phyloP scores from a whole-genome alignment of 768 basidiomycete species.

The Hemileccinum rubropunctum region DNA sequence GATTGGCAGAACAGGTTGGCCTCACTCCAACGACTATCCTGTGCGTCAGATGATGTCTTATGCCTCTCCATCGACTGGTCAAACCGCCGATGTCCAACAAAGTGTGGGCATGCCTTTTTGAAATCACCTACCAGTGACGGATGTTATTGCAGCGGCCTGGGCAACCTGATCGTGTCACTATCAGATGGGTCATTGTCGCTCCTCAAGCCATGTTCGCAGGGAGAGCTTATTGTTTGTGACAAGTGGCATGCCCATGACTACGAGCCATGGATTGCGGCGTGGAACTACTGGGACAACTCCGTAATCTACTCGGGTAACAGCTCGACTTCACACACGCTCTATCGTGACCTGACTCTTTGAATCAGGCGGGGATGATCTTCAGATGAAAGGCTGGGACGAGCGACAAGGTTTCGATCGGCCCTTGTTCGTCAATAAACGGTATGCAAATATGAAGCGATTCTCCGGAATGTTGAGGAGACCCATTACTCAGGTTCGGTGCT shows the following conservation, averaged over 20 bases:
- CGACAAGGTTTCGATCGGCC: slow-evolving; percentile 60
- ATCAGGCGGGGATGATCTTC: slow-evolving; percentile 89
- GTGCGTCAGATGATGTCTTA: slow-evolving; percentile 54
- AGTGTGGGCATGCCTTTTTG: slow-evolving; percentile 36
- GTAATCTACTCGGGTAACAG: slow-evolving; percentile 80
- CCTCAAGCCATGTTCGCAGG: slow-evolving; percentile 46
- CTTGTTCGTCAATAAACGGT: slow-evolving; percentile 73
- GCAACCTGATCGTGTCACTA: slow-evolving; percentile 72
- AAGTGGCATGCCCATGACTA: slow-evolving; percentile 89
- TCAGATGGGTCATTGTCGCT: slow-evolving; percentile 78
- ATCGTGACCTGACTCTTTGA: not conserved
- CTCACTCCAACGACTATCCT: slow-evolving; percentile 42
- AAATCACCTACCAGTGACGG: not conserved
- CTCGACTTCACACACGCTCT: not conserved
- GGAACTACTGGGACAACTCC: slow-evolving; percentile 82
- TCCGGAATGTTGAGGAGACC: slow-evolving; percentile 1
- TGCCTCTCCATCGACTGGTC: slow-evolving; percentile 96
- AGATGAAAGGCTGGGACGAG: slow-evolving; percentile 88
- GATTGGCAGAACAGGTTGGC: slow-evolving; percentile 41
- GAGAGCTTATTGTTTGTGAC: slow-evolving; percentile 43
- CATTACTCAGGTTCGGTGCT: slow-evolving; percentile 71
- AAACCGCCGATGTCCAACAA: slow-evolving; percentile 52
- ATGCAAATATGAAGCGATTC: slow-evolving; percentile 3
- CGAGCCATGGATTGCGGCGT: slow-evolving; percentile 93
- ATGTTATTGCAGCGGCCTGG: slow-evolving; percentile 39